phyloP scores from a whole-genome alignment of 768 basidiomycete species.

The Trametes maxima region DNA sequence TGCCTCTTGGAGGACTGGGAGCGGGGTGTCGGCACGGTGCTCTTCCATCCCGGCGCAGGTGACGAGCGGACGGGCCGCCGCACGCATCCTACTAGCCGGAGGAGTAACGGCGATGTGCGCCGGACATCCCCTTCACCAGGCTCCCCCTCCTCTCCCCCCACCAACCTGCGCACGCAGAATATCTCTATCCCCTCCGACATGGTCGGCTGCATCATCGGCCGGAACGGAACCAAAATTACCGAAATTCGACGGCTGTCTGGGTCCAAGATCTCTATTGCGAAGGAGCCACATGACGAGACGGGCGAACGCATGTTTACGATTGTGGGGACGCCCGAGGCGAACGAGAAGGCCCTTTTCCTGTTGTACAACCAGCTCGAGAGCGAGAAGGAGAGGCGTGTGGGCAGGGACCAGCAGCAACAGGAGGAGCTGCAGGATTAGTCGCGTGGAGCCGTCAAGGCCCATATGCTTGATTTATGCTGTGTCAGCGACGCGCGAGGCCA shows the following conservation, averaged over 20 bases:
- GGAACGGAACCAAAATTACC: constrained; percentile 97
- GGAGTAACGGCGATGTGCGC: constrained; percentile 35
- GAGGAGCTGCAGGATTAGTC: constrained; percentile 47
- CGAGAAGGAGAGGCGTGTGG: constrained; percentile 93
- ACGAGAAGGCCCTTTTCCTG: constrained; percentile 96
- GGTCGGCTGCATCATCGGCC: constrained; percentile 97
- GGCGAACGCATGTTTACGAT: constrained; percentile 99
- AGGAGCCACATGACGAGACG: constrained; percentile 98
- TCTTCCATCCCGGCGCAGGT: constrained; percentile 91
- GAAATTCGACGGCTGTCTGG: constrained; percentile 98
- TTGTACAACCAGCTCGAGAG: constrained; percentile 97
- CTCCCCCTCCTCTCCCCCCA: constrained; percentile 53
- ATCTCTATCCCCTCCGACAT: constrained; percentile 99
- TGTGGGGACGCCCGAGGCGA: constrained; percentile 92
- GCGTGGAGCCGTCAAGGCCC: neutral
- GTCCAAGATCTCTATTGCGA: constrained; percentile 97
- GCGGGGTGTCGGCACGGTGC: constrained; percentile 88
- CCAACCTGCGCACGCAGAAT: constrained; percentile 96
- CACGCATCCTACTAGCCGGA: constrained; percentile 59
- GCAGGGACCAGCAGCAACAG: constrained; percentile 79
- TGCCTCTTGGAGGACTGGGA: constrained; percentile 98
- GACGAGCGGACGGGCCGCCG: constrained; percentile 73
- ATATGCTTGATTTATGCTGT: constrained; percentile 10
- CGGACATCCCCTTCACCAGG: constrained; percentile 54
- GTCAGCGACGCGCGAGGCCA: neutral